Base-by-base conservation (phyloP, 768 basidiomycete genomes). In the Paxillus rubicundulus region DNA sequence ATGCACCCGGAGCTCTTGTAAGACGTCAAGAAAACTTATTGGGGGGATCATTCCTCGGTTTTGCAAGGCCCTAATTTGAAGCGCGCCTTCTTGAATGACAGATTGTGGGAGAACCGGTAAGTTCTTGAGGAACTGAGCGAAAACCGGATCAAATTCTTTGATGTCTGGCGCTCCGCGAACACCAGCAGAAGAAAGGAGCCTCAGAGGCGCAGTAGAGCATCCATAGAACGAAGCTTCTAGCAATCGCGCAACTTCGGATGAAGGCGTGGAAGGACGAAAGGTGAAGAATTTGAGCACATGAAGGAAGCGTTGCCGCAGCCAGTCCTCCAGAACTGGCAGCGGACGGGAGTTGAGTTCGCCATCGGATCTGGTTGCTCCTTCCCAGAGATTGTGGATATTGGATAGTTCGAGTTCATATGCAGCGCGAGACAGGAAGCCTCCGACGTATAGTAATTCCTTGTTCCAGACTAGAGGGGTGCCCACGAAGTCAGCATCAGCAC, bases 241-340 rank as follows among this genome's bases (percentile, higher is more conserved):
- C 14, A 82, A 68, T 9, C 69, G 71, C 0, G 91, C 85, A 28
- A 98, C 89, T 43, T 89, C 81, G 2, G 82, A 66, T 0, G 89
- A 92, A 1, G 96, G 96, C 0, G 96, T 96, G 0, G 96, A 96
- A 2, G 79, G 73, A 57, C 85, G 81, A 69, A 92, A 98, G 2
- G 90, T 87, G 74, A 97, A 98, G 73, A 97, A 97, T 53, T 82
- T 84, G 47, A 97, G 75, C 5, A 86, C 80, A 60, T 98, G 96
- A 16, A 92, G 69, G 13, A 84, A 85, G 14, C 87, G 80, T 21
- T 70, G 68, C 20, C 76, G 76, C 10, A 94, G 67, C 73, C 80
- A 77, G 16, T 68, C 61, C 46, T 76, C 74, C 18, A 81, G 55
- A 40, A 84, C 77, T 37, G 64, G 56, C 50, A 78, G 70, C 2